These are phyloP conservation scores for Cryptococcus maquisensis DNA, from an alignment of 1,284 basidiomycete species.

Conservation along the genomic window DNA sequence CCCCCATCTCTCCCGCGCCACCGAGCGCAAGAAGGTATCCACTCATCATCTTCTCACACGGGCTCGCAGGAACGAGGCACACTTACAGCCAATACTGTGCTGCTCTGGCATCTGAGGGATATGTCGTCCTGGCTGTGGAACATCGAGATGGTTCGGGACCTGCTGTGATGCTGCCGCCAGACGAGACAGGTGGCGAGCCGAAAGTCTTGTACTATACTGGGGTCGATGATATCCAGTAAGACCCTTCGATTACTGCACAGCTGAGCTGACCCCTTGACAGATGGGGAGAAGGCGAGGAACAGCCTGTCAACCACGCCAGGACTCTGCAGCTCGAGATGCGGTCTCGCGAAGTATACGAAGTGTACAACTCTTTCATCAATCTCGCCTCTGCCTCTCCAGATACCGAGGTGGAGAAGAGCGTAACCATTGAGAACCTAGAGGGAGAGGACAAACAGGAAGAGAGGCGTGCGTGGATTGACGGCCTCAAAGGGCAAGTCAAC, in stretches of 20 bases:
- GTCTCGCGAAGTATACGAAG: slow-evolving; percentile 61
- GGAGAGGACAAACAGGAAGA: slow-evolving; percentile 1
- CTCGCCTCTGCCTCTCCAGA: slow-evolving; percentile 1
- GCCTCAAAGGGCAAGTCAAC: slow-evolving; percentile 50
- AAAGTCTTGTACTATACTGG: slow-evolving; percentile 51
- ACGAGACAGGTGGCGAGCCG: slow-evolving; percentile 6
- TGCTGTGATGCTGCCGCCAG: slow-evolving; percentile 43
- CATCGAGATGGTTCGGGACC: slow-evolving; percentile 71
- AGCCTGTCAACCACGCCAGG: slow-evolving; percentile 53
- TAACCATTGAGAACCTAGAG: slow-evolving; percentile 3
- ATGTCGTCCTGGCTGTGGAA: slow-evolving; percentile 69
- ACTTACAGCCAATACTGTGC: slow-evolving; percentile 70
- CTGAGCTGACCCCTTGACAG: slow-evolving; percentile 9
- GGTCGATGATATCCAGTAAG: slow-evolving; percentile 56
- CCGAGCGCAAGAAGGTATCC: slow-evolving; percentile 53
- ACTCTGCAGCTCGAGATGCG: slow-evolving; percentile 64
- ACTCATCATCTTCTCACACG: slow-evolving; percentile 74
- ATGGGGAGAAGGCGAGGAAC: slow-evolving; percentile 21
- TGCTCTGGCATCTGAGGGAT: slow-evolving; percentile 65
- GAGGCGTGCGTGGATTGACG: slow-evolving; percentile 41
- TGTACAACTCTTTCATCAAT: slow-evolving; percentile 48
- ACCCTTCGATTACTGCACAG: not conserved
- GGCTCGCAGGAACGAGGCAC: slow-evolving; percentile 67
- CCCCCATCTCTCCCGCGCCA: slow-evolving; percentile 7
- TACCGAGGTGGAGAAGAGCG: not conserved